A percentile compares a stretch with the other conserved stretches of the same genome.
These are phyloP conservation scores for Zymoseptoria pseudotritici DNA, from an alignment of 2,329 filamentous ascomycete species.

Conservation along the genomic window DNA sequence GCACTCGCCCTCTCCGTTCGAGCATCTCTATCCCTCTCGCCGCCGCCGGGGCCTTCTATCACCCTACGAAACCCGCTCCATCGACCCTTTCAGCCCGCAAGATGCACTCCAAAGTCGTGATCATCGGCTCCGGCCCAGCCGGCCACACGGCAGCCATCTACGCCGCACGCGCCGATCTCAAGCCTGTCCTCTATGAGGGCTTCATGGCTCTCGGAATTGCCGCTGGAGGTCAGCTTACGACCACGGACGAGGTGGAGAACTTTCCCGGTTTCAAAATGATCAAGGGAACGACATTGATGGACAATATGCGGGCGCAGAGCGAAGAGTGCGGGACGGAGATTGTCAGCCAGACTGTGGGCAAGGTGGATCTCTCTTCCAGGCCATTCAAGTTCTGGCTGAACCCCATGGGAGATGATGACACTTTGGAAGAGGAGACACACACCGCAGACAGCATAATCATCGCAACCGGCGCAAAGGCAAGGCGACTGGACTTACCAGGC, in stretches of 20 bases:
- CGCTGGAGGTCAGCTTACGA: conserved; percentile 92
- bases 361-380: conserved; percentile 71
- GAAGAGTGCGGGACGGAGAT: conserved; percentile 88
- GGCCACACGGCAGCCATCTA: conserved; percentile 97
- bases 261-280: conserved; percentile 92
- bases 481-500: conserved; percentile 71
- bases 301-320: conserved; percentile 87
- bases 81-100: conserved; percentile 40
- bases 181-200: conserved; percentile 93
- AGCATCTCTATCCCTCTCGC: conserved; percentile 65
- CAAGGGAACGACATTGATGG: conserved; percentile 84
- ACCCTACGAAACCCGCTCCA: conserved; percentile 33
- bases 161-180: conserved; percentile 85
- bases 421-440: conserved; percentile 58
- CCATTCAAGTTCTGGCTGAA: conserved; percentile 82
- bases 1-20: conserved; percentile 58
- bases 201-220: conserved; percentile 97
- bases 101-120: conserved; percentile 91
- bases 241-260: conserved; percentile 97
- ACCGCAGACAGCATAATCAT: conserved; percentile 91
- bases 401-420: conserved; percentile 72
- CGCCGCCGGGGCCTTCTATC: conserved; percentile 60
- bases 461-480: conserved; percentile 88
- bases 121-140: conserved; percentile 74
- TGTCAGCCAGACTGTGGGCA: conserved; percentile 84